Evolutionary conservation across 2,329 filamentous ascomycete genomes (phyloP), one percentile per base, ranked within the genome.

Genomic region (Phialophora expanda): DNA sequence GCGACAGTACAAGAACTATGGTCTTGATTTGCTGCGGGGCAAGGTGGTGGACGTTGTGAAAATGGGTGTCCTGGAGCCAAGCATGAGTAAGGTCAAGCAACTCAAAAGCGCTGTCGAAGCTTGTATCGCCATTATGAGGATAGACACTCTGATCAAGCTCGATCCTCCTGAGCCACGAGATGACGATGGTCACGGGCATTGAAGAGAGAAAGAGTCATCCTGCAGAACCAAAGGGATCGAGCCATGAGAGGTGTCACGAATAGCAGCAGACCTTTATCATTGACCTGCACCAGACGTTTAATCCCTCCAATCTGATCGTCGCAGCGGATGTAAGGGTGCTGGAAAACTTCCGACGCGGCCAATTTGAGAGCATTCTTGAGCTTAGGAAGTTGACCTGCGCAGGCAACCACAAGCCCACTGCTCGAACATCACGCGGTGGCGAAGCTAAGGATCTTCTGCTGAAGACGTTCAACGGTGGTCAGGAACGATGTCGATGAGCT

Each of bases 1-100:
- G 82, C 97, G 97, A 88, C 91, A 91, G 74, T 99, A 98, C 85
- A 95, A 94, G 83, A 99, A 99, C 85, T 99, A 99, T 79, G 95
- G 95, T 58, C 84, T 99, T 65, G 96, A 99, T 79, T 83, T 99
- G 74, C 84, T 84, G 64, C 93, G 91, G 78, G 95, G 95, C 73
- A 94, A 92, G 78, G 92, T 98, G 65, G 89, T 93, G 62, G 95
- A 99, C 79, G 89, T 92, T 82, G 84, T 99, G 75, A 98, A 98
- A 86, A 89, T 92, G 12, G 95, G 95, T 76, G 93, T 99, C 68
- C 80, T 99, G 76, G 95, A 99, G 84, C 95, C 95, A 34, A 96
- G 91, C 80, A 93, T 99, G 84, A 97, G 94, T 86, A 99, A 99
- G 86, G 87, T 99, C 73, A 90, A 94, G 80, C 95, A 98, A 84